Evolutionary conservation across 139 green algal genomes (phyloP), one percentile per base, ranked within the genome.

Genomic region (Pleodorina starrii): DNA sequence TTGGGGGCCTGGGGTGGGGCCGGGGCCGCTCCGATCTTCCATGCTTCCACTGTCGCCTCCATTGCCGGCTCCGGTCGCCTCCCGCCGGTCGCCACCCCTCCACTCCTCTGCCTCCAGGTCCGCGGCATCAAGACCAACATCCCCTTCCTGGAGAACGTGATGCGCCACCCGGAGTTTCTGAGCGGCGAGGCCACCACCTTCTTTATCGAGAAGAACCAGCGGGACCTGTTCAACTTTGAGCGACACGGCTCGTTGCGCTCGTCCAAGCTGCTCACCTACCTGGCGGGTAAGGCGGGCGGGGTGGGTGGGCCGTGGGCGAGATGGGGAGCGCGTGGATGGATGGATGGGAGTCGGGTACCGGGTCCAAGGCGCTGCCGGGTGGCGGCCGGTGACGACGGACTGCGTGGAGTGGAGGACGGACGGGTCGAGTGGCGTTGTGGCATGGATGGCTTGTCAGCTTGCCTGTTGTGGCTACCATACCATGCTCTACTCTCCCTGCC

Each of bases 111-210:
- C 44, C 44, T 46, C 5, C 89, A 93, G 87, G 85, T 99, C 35
- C 93, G 96, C 57, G 97, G 97, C n/a, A 94, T 99, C 78, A 98
- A 98, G 92, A 99, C 97, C 91, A 99, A 98, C 94, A 97, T 98
- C 59, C 77, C 93, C n/a, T 99, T 99, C 91, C 92, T 99, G 83
- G 93, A 96, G 85, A 98, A 98, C 90, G 97, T 99, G 48, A 90
- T 99, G 85, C 87, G 93, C 38, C 95, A 98, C 91, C 95, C 96
- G 2, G 96, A 97, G 72, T 99, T 99, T 85, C 88, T 98, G 50
- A 35, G 43, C 0, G 96, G 96, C 43, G 85, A 92, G 54, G 90
- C 81, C 23, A 95, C 93, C 72, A 98, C 96, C 12, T 94, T 90
- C 59, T 98, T 98, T 92, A 97, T 99, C 71, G 97, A 98, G 80